These are phyloP conservation scores for Pyrrhoderma noxium DNA, from an alignment of 1,284 basidiomycete genomes.

Conservation along the genomic window DNA sequence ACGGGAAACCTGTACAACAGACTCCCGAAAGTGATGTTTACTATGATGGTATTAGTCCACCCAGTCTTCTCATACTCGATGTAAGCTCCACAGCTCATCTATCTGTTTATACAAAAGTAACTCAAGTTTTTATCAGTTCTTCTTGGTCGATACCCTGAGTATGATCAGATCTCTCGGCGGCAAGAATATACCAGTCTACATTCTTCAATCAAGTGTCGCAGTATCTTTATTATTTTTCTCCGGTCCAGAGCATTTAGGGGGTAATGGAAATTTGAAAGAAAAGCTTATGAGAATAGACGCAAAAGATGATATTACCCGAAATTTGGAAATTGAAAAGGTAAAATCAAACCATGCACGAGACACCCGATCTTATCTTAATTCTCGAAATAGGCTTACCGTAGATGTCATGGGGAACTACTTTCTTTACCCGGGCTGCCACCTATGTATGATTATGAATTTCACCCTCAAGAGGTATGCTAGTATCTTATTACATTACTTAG, in stretches of 20 bases:
- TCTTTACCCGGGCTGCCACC: constrained; percentile 1
- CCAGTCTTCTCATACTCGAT: constrained; percentile 11
- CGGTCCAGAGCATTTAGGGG: constrained; percentile 3
- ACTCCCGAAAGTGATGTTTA: not conserved
- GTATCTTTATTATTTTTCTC: constrained; percentile 2
- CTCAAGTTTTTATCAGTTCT: constrained; percentile 1
- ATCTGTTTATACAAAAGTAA: not conserved
- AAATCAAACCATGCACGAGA: not conserved
- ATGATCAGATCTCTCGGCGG: constrained; percentile 3
- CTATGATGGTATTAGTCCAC: not conserved
- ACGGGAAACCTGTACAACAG: not conserved
- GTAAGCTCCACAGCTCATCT: not conserved
- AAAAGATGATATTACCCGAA: not conserved
- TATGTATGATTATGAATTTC: constrained; percentile 12
- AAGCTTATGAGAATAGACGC: constrained; percentile 1
- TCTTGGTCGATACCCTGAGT: constrained; percentile 3
- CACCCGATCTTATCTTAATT: not conserved
- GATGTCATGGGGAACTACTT: constrained; percentile 3
- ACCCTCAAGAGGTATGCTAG: constrained; percentile 5
- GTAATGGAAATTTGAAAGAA: not conserved
- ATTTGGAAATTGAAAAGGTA: not conserved
- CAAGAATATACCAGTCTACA: constrained; percentile 8
- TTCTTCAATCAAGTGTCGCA: constrained; percentile 1
- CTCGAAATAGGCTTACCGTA: constrained; percentile 1
- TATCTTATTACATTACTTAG: not conserved